These are phyloP conservation scores for Lophiostoma macrostomum DNA, from an alignment of 495 filamentous ascomycete genomes.

Conservation along the genomic window DNA sequence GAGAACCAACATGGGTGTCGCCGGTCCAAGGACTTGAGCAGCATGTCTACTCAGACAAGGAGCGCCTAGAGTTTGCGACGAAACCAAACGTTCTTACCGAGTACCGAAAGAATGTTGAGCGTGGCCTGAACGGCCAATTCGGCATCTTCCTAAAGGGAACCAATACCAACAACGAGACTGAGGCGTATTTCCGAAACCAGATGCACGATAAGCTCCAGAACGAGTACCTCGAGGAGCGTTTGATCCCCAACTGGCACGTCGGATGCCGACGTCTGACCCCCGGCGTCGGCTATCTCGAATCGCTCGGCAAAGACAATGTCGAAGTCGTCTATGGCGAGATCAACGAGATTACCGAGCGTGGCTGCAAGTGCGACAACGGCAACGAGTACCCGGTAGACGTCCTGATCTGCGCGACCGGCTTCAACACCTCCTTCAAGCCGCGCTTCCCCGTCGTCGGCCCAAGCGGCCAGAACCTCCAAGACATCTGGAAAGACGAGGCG, in stretches of 20 bases:
- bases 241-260: constrained; percentile 33
- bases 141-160: constrained; percentile 46
- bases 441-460: constrained; percentile 50
- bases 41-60: constrained; percentile 40
- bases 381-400: constrained; percentile 38
- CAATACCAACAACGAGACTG: constrained; percentile 42
- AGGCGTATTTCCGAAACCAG: constrained; percentile 32
- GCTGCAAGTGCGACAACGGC: constrained; percentile 33
- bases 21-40: constrained; percentile 42
- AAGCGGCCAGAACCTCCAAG: constrained; percentile 32
- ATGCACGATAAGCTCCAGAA: constrained; percentile 49
- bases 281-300: constrained; percentile 40
- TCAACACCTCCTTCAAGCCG: constrained; percentile 51
- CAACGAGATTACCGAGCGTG: constrained; percentile 28
- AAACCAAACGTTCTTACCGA: constrained; percentile 29
- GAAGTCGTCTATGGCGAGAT: constrained; percentile 36
- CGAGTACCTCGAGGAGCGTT: constrained; percentile 28
- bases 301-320: constrained; percentile 36
- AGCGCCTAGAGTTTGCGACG: constrained; percentile 37
- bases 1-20: constrained; percentile 40
- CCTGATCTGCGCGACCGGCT: constrained; percentile 50
- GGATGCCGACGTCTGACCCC: constrained; percentile 36
- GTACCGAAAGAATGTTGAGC: constrained; percentile 31
- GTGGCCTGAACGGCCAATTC: constrained; percentile 48
- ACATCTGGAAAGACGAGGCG: constrained; percentile 31